Evolutionary conservation across 2,329 filamentous ascomycete genomes (phyloP).

Genomic region (Canariomyces notabilis): DNA sequence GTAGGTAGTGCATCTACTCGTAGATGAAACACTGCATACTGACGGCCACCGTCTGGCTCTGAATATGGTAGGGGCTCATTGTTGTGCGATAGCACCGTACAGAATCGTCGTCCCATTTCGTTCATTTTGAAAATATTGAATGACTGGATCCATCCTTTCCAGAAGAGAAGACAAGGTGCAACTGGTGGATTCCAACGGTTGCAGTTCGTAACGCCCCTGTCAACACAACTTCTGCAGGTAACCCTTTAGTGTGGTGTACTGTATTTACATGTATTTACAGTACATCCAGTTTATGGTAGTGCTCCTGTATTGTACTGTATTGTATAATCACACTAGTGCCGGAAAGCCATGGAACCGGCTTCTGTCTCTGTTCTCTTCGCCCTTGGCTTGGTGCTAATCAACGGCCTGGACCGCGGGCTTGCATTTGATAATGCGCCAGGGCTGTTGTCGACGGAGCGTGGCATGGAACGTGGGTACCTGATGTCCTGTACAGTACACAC

Average conservation of each 20-base stretch:
- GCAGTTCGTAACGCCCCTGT: neutral
- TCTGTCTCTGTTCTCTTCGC: conserved; percentile 7
- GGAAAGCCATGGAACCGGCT: conserved; percentile 7
- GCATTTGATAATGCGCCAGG: conserved; percentile 3
- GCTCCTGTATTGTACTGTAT: neutral
- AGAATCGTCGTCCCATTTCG: neutral
- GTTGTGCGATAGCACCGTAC: no score
- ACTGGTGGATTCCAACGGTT: neutral
- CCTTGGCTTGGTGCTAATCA: conserved; percentile 17
- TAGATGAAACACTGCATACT: no score
- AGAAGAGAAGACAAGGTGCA: neutral
- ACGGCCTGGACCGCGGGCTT: conserved; percentile 14
- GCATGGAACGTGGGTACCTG: no score
- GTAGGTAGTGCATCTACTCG: neutral
- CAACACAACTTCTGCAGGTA: no score
- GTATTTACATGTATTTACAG: no score
- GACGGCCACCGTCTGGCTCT: neutral
- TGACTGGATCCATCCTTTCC: no score
- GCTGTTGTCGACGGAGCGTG: no score
- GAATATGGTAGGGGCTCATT: no score
- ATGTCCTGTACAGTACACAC: no score
- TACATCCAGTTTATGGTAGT: no score
- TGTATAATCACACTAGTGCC: conserved; percentile 1
- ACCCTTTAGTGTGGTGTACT: no score
- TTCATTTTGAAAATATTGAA: neutral